phyloP scores from a whole-genome alignment of 371 early-diverging fungal species.

The Basidiobolus heterosporus region DNA sequence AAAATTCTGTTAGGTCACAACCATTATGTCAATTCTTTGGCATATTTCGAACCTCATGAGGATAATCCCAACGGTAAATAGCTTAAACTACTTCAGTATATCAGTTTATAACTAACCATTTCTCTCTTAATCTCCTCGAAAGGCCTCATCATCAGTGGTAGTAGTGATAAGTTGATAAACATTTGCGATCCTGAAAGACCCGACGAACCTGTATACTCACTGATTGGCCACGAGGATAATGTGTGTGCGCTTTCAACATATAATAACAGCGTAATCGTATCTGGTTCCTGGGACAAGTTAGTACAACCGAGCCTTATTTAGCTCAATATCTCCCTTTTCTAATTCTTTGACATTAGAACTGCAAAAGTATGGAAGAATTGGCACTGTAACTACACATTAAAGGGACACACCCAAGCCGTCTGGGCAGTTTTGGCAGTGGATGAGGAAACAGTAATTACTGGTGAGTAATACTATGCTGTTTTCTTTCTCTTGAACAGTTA shows the following conservation, averaged over 20 bases:
- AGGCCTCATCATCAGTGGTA: constrained; percentile 72
- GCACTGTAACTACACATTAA: constrained; percentile 39
- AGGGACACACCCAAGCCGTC: constrained; percentile 76
- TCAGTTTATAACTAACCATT: background rate
- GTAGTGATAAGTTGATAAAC: constrained; percentile 68
- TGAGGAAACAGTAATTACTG: constrained; percentile 62
- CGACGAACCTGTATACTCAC: constrained; percentile 35
- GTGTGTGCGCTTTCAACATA: constrained; percentile 61
- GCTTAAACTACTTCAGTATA: background rate
- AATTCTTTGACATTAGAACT: constrained; percentile 26
- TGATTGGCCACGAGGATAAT: constrained; percentile 76
- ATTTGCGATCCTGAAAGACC: constrained; percentile 52
- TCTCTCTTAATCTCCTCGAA: background rate
- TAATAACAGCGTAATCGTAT: constrained; percentile 52
- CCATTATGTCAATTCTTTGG: constrained; percentile 70
- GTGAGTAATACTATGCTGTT: constrained; percentile 17
- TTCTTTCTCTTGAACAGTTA: background rate
- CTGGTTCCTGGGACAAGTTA: constrained; percentile 95
- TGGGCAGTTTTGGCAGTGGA: constrained; percentile 73
- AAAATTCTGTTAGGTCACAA: constrained; percentile 45
- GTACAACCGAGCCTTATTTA: constrained; percentile 1
- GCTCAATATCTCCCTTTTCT: constrained; percentile 12
- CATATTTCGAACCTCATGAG: constrained; percentile 32
- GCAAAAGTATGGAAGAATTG: constrained; percentile 77
- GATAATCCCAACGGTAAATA: constrained; percentile 43